phyloP scores from a whole-genome alignment of 2,329 filamentous ascomycete species.

The Emericellopsis cladophorae region DNA sequence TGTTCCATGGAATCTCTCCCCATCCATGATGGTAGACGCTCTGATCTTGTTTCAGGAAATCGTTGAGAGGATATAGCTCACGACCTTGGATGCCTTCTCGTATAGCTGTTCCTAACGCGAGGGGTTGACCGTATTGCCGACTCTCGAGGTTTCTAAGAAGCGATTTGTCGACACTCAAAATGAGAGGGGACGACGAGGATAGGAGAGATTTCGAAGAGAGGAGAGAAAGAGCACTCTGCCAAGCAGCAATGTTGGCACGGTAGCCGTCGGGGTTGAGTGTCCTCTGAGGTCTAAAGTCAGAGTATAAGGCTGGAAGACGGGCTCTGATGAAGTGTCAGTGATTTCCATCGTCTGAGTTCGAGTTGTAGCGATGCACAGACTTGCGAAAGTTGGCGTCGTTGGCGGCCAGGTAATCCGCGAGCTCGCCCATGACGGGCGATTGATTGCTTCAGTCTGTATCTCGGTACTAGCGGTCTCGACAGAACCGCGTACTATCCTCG shows the following conservation, averaged over 20 bases:
- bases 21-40: conserved; percentile 64
- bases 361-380: conserved; percentile 18
- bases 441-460: too few relatives aligned
- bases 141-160: conserved; percentile 62
- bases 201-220: conserved; percentile 51
- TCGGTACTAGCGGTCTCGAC: too few relatives aligned
- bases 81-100: conserved; percentile 57
- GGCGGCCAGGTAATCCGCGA: conserved; percentile 52
- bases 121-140: conserved; percentile 67
- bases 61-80: conserved; percentile 56
- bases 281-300: conserved; percentile 66
- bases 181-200: conserved; percentile 32
- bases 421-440: conserved; percentile 43
- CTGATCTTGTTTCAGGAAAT: conserved; percentile 52
- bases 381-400: conserved; percentile 50
- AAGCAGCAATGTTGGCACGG: conserved; percentile 65
- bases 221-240: conserved; percentile 61
- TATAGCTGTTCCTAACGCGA: conserved; percentile 69
- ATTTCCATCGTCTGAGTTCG: background rate
- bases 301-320: conserved; percentile 76
- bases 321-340: conserved; percentile 31
- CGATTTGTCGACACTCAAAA: conserved; percentile 44
- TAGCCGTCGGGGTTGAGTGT: conserved; percentile 78
- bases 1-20: conserved; percentile 54
- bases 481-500: too few relatives aligned